Percentiles rank a stretch among this genome's conserved stretches.
These are phyloP conservation scores for Arthonia radiata DNA, from an alignment of 495 filamentous ascomycete species.

Conservation along the genomic window DNA sequence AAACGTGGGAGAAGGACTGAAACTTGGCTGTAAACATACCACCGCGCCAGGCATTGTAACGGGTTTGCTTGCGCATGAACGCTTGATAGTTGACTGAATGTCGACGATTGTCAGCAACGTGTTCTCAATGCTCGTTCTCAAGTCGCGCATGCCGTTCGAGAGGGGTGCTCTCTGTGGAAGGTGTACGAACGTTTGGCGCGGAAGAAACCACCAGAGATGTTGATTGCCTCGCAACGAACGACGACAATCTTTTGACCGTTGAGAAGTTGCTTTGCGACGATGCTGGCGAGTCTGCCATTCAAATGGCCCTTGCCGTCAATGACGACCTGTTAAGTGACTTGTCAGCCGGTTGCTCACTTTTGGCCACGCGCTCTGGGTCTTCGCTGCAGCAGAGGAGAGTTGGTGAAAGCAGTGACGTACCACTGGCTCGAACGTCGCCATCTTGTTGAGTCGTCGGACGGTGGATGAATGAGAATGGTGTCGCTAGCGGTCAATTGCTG, in stretches of 20 bases:
- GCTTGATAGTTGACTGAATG: constrained; percentile 93
- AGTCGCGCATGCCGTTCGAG: too few relatives aligned
- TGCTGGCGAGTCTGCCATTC: constrained; percentile 94
- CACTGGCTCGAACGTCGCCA: constrained; percentile 94
- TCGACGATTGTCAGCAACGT: constrained; percentile 8
- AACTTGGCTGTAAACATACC: constrained; percentile 28
- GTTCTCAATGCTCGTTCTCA: too few relatives aligned
- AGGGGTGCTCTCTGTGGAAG: too few relatives aligned
- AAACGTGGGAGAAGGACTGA: background rate
- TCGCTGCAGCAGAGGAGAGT: constrained; percentile 1
- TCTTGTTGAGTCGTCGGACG: too few relatives aligned
- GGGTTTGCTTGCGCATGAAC: constrained; percentile 98
- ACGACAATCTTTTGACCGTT: constrained; percentile 98
- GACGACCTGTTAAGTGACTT: constrained; percentile 37
- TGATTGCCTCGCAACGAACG: constrained; percentile 93
- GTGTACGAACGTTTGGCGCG: constrained; percentile 85
- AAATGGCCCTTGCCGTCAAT: constrained; percentile 99
- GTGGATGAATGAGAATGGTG: too few relatives aligned
- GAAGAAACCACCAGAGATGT: constrained; percentile 99
- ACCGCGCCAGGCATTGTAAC: constrained; percentile 96
- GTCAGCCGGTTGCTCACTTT: constrained; percentile 4
- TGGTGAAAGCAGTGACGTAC: constrained; percentile 35
- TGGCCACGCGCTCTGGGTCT: constrained; percentile 6
- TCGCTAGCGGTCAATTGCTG: too few relatives aligned
- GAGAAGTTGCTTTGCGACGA: constrained; percentile 97